phyloP scores from a whole-genome alignment of 1,284 basidiomycete genomes.

The Papiliotrema terrestris region DNA sequence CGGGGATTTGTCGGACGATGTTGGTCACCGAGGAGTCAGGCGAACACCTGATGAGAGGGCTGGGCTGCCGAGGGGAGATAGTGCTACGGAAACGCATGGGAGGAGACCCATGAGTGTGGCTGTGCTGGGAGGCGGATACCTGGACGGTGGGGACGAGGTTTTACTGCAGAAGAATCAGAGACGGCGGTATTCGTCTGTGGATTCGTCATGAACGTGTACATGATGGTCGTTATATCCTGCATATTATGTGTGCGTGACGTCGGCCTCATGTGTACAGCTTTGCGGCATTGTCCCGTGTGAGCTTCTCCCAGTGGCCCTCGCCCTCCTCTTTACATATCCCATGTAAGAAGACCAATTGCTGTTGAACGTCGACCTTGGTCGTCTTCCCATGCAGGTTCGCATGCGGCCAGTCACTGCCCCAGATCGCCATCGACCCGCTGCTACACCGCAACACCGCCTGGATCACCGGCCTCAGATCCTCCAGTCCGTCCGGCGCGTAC shows the following conservation, averaged over 20 bases:
- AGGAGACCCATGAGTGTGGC: conserved; percentile 6
- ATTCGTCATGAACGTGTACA: background rate
- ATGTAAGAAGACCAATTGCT: background rate
- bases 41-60: background rate
- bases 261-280: background rate
- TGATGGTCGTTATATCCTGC: background rate
- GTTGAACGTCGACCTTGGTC: background rate
- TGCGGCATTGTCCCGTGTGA: background rate
- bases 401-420: background rate
- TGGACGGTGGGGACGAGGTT: conserved; percentile 12
- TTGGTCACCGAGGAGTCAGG: background rate
- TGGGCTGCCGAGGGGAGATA: background rate
- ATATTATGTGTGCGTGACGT: background rate
- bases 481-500: background rate
- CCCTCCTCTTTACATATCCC: background rate
- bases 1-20: conserved; percentile 1
- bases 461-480: background rate
- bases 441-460: background rate
- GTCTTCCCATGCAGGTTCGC: background rate
- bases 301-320: background rate
- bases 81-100: background rate
- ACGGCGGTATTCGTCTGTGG: background rate
- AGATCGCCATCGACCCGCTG: background rate
- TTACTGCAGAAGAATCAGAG: background rate
- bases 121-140: conserved; percentile 12